Base-by-base conservation (phyloP, 129 eudicot genomes). In the Smallanthus sonchifolius region DNA sequence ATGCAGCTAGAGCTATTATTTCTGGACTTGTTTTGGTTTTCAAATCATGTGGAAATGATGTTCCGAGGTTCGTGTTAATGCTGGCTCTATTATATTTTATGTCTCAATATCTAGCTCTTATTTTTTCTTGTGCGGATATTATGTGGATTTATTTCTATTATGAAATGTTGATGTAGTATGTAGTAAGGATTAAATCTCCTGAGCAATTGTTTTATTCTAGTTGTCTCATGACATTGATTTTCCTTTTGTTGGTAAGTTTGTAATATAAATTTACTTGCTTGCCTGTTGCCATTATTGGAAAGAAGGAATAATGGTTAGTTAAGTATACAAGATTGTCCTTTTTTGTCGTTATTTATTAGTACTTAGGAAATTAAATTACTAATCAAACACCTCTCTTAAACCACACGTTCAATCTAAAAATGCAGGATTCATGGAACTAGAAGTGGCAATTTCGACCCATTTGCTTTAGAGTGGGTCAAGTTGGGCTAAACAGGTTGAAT, bases 11-110 rank as follows among this genome's bases (percentile, higher is more conserved):
- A 81, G 86, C 96, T 73, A 80, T 83, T 42, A 74, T 76, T 9
- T 87, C 96, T 16, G 98, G 98, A 34, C 78, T 93, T 43, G 84
- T 88, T 90, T 77, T 93, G 89, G 96, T 90, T 75, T 84, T 92
- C 47, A 93, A 93, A 82, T 90, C 98, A 35, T 93, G 96, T 77
- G 98, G 98, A 77, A 90, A 88, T 83, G 98, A 93, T 82, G 96
- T 90, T 65, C 86, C 98, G 54, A 93, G 98, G 98, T 92, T 65
- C 34, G 65, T 55, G 8, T 61, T 65, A 36, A 7, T 17, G 59
- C 56, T 49, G 17, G 55, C 52, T 55, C 37, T 24, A 52, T 34
- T 28, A 56, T 35, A 49, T 69, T 43, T 43, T 65, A 38, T 30
- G 60, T 30, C 15, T 69, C 39, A 14, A 14, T 30, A n/a, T 7